Evolutionary conservation across 2,329 filamentous ascomycete genomes (phyloP), one percentile per base, ranked within the genome.

Genomic region (Penicillium nordicum): DNA sequence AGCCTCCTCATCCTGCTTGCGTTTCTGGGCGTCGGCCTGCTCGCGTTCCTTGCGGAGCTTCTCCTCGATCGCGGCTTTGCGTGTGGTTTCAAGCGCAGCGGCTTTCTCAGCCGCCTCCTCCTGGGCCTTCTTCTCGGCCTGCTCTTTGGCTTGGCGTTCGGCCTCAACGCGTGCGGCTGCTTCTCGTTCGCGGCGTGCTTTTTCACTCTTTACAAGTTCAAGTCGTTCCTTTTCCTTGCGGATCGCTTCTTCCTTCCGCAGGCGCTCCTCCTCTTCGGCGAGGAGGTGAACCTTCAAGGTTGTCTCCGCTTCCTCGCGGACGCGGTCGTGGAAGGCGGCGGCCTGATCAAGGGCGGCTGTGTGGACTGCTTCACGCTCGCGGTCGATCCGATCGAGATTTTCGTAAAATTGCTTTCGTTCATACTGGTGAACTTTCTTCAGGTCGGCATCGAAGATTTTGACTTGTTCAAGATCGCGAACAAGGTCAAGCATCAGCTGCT

Each of bases 301-400:
- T 21, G 79, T 76, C 65, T 84, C 79, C 4, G 84, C 84, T 48
- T 80, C 78, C 50, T 78, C 74, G 44, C 79, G 80, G 11, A 93
- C 82, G 29, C 83, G 80, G 37, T 88, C 83, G 69, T 92, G 89
- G 66, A 88, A 83, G 14, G 79, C 79, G 47, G 84, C 84, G 4
- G 87, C 87, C 45, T 82, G 82, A 44, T 82, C 83, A 16, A 93
- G 80, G 14, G 88, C 87, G 63, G 85, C 82, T 56, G 82, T 80
- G 68, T 90, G 87, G 53, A 78, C 79, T 48, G 82, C 77, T 67
- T 87, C 85, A 34, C 82, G 83, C 60, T 89, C 85, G 36, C 83
- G 80, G 32, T 83, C 80, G 50, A 85, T 82, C 40, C 78, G 78
- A 57, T 91, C 86, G 29, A 90, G 81, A 25, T 78, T 81, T 23